Evolutionary conservation across 345 rosid genomes (phyloP).

Genomic region (Adansonia digitata): DNA sequence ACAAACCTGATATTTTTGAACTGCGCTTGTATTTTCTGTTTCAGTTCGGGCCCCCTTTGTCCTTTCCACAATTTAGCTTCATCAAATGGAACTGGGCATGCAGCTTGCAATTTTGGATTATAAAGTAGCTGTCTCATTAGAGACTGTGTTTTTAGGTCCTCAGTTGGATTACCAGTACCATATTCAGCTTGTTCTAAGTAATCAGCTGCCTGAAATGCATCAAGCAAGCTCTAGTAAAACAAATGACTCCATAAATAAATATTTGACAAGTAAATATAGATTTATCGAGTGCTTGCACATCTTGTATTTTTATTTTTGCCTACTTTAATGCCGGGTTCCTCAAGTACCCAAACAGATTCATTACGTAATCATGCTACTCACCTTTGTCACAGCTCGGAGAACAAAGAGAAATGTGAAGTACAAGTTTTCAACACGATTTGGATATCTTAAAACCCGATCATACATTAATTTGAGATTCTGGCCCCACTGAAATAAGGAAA

Average conservation of each 20-base stretch:
- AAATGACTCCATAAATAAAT: background rate
- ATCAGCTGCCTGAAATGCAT: constrained; percentile 53
- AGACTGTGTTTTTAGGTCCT: constrained; percentile 85
- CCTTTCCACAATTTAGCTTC: constrained; percentile 98
- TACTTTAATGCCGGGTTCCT: background rate
- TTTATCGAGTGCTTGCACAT: background rate
- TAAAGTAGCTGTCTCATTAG: constrained; percentile 70
- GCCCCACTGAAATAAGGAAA: constrained; percentile 74
- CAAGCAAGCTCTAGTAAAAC: background rate
- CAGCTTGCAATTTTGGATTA: constrained; percentile 74
- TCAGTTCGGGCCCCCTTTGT: constrained; percentile 88
- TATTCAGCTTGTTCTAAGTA: constrained; percentile 90
- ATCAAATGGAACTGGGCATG: constrained; percentile 93
- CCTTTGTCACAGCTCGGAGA: constrained; percentile 86
- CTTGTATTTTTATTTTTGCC: background rate
- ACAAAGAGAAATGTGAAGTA: constrained; percentile 94
- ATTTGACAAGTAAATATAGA: background rate
- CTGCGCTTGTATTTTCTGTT: constrained; percentile 69
- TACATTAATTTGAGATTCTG: constrained; percentile 74
- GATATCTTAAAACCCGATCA: constrained; percentile 78
- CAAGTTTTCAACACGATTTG: constrained; percentile 80
- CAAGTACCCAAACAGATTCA: background rate
- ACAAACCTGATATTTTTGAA: constrained; percentile 86
- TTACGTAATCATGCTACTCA: constrained; percentile 19
- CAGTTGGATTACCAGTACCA: constrained; percentile 70